Evolutionary conservation across 2,329 filamentous ascomycete species (phyloP).

Genomic region (Apiospora sp.): DNA sequence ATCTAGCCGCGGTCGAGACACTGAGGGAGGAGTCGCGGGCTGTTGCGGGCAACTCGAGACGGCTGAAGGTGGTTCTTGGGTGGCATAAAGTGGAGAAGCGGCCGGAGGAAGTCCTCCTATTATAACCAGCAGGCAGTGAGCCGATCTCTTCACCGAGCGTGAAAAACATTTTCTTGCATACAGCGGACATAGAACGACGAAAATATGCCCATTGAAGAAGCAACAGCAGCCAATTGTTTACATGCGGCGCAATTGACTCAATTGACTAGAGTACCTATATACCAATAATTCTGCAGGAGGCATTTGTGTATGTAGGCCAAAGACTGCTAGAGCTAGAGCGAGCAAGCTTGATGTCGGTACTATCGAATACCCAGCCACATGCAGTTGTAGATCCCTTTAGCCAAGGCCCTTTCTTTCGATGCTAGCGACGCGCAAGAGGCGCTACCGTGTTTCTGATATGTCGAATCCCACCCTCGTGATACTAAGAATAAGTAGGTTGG

Average conservation of each 20-base stretch:
- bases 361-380: not conserved
- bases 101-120: conserved; percentile 8
- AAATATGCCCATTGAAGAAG: not conserved
- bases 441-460: conserved; percentile 18
- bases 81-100: not conserved
- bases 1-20: not conserved
- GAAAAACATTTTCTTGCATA: not conserved
- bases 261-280: not conserved
- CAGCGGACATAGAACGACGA: not conserved
- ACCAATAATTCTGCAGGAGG: not conserved
- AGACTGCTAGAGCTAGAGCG: not conserved
- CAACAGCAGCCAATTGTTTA: not conserved
- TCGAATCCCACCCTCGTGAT: conserved; percentile 17
- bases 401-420: conserved; percentile 1
- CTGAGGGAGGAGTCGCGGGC: not conserved
- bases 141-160: not conserved
- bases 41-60: not conserved
- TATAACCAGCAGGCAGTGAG: not conserved
- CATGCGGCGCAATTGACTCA: not conserved
- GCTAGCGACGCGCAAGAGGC: conserved; percentile 10
- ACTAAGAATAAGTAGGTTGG: not conserved
- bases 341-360: not conserved
- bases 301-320: not conserved
- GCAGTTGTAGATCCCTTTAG: conserved; percentile 6
- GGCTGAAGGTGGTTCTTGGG: not conserved